Evolutionary conservation across 2,329 filamentous ascomycete species (phyloP), one percentile per base, ranked within the genome.

Genomic region (Fusarium euwallaceae): DNA sequence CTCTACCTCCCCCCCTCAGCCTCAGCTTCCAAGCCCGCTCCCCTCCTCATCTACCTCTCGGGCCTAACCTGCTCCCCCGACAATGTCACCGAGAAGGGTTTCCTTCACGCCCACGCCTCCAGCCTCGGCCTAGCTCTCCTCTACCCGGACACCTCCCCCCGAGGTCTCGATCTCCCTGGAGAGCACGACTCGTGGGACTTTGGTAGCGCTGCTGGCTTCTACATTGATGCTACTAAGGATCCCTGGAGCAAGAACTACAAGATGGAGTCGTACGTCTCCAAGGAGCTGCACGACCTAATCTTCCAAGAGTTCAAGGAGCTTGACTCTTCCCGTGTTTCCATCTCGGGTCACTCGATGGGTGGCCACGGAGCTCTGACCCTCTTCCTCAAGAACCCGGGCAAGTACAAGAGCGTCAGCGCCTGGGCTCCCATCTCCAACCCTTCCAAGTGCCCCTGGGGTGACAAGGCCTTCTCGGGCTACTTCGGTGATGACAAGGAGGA

Each of bases 341-440:
- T 99, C 79, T 94, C 94, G 45, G 97, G 97, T 7, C 97, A 99
- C 86, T 95, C 92, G 79, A 99, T 99, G 97, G 97, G 97, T 76
- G 97, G 97, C 0, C 97, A 99, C 84, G 97, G 97, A 73, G 97
- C 97, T 53, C 87, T 99, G 78, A 98, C 95, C 55, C 86, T 98
- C 78, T 98, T 94, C 87, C 88, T 99, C 62, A 96, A 94, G 87
- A 93, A 98, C 85, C 95, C 97, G 0, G 95, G 94, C 73, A 91
- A 90, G 86, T 99, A 97, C 88, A 93, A 92, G 86, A 94, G 92
- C 75, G 95, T 97, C 67, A 95, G 93, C 72, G 96, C 96, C 2
- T 97, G 97, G 81, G 94, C 97, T 59, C 96, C 96, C 22, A 97
- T 98, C 79, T 84, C 92, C 61, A 98, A 98, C 86, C 97, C 96